A percentile compares a stretch with the other conserved stretches of the same genome.
These are phyloP conservation scores for Tagetes patula DNA, from an alignment of 129 eudicot genomes.

Conservation along the genomic window DNA sequence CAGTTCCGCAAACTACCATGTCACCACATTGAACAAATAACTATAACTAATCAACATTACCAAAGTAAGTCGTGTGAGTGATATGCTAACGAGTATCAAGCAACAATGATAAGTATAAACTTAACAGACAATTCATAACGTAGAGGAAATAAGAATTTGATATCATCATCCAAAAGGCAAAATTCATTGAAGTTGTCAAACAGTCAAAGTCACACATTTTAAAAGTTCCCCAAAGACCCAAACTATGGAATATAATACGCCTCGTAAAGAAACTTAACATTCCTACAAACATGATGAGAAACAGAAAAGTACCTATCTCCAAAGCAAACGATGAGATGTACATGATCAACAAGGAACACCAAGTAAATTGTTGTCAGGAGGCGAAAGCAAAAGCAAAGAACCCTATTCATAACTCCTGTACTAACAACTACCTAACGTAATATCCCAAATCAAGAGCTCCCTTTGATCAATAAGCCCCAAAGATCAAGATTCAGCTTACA, in stretches of 20 bases:
- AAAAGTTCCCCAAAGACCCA: conserved; percentile 13
- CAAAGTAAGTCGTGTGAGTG: not conserved
- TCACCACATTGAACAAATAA: conserved; percentile 3
- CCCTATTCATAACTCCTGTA: conserved; percentile 57
- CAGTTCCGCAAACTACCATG: conserved; percentile 9
- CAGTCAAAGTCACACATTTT: conserved; percentile 25
- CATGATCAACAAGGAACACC: conserved; percentile 54
- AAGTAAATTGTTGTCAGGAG: conserved; percentile 33
- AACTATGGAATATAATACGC: conserved; percentile 40
- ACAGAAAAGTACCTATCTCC: conserved; percentile 48
- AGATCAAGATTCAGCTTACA: conserved; percentile 25
- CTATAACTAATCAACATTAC: not conserved
- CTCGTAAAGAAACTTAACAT: conserved; percentile 34
- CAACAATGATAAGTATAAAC: not conserved
- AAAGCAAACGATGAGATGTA: conserved; percentile 47
- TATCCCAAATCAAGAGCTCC: conserved; percentile 24
- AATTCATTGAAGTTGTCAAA: conserved; percentile 44
- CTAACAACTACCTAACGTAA: conserved; percentile 45
- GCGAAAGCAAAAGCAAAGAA: conserved; percentile 35
- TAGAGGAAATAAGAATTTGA: not conserved
- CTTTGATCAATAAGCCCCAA: conserved; percentile 22
- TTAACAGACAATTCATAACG: not conserved
- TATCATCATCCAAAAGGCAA: conserved; percentile 35
- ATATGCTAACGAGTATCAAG: not conserved
- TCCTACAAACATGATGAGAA: conserved; percentile 37